Evolutionary conservation across 805 yeast genomes (phyloP).

Genomic region (Saccharomycopsis sp.): DNA sequence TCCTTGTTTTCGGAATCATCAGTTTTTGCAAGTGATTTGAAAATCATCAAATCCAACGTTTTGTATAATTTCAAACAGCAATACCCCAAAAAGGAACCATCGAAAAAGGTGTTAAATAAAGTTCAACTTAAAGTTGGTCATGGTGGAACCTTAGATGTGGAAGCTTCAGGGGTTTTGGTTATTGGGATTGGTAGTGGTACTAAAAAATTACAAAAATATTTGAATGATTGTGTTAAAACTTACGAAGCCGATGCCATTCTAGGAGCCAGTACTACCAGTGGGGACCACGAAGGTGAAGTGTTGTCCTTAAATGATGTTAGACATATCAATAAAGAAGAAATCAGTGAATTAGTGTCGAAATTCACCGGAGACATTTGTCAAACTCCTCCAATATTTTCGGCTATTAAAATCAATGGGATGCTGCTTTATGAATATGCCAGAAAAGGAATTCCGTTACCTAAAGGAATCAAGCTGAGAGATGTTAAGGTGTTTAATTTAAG

Average conservation of each 20-base stretch:
- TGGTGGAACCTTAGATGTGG: conserved; percentile 95
- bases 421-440: conserved; percentile 93
- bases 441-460: conserved; percentile 74
- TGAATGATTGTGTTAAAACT: conserved; percentile 65
- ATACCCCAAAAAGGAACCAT: conserved; percentile 31
- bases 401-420: conserved; percentile 88
- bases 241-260: conserved; percentile 79
- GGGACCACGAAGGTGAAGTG: conserved; percentile 84
- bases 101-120: conserved; percentile 39
- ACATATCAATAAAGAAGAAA: conserved; percentile 44
- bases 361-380: conserved; percentile 79
- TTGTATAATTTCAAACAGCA: conserved; percentile 27
- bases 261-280: conserved; percentile 89
- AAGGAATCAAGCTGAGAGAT: conserved; percentile 66
- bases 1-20: conserved; percentile 47
- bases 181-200: conserved; percentile 93
- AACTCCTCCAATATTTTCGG: conserved; percentile 93
- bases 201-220: conserved; percentile 59
- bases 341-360: conserved; percentile 41
- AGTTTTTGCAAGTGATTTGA: conserved; percentile 44
- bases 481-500: conserved; percentile 49
- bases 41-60: conserved; percentile 37
- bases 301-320: conserved; percentile 44
- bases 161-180: conserved; percentile 90
- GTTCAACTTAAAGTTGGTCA: conserved; percentile 84